Conservation (phyloP, 2,329 filamentous ascomycete genomes). For the Claviceps lovelessii region DNA sequence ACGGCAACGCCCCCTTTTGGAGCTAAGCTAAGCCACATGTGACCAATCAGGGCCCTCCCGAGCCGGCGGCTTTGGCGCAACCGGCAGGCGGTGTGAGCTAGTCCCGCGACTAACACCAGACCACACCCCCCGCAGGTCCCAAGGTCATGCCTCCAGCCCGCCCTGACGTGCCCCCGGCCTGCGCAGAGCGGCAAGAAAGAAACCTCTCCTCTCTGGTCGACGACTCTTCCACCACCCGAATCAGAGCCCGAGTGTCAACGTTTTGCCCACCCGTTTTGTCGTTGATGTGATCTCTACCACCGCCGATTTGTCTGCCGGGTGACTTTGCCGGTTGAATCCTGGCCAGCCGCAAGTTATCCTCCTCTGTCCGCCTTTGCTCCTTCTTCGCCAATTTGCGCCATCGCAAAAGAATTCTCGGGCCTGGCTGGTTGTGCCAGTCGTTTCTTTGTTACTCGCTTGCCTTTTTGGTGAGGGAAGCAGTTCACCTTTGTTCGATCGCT, state of each 20-base stretch:
- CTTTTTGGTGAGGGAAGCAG: background rate
- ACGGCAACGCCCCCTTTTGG: background rate
- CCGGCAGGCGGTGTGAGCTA: conserved; percentile 9
- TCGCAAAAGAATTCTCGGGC: background rate
- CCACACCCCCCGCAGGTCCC: too few species aligned
- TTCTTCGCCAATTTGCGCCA: background rate
- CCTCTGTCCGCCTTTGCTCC: background rate
- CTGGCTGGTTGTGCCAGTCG: background rate
- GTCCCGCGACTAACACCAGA: conserved; percentile 5
- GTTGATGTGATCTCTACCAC: background rate
- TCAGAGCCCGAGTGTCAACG: background rate
- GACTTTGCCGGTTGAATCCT: background rate
- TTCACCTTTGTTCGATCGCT: background rate
- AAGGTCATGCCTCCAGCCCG: too few species aligned
- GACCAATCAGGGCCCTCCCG: conserved; percentile 5
- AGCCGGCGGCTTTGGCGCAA: conserved; percentile 3
- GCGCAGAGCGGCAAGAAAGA: background rate
- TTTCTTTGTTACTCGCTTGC: background rate
- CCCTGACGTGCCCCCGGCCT: background rate
- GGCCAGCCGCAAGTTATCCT: background rate
- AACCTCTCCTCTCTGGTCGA: background rate
- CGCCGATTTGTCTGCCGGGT: background rate
- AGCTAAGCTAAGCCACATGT: background rate
- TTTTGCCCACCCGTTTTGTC: background rate
- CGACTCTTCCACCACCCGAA: background rate